Evolutionary conservation across 2,329 filamentous ascomycete species (phyloP), one percentile per base, ranked within the genome.

Genomic region (Stagonosporopsis rhizophila): DNA sequence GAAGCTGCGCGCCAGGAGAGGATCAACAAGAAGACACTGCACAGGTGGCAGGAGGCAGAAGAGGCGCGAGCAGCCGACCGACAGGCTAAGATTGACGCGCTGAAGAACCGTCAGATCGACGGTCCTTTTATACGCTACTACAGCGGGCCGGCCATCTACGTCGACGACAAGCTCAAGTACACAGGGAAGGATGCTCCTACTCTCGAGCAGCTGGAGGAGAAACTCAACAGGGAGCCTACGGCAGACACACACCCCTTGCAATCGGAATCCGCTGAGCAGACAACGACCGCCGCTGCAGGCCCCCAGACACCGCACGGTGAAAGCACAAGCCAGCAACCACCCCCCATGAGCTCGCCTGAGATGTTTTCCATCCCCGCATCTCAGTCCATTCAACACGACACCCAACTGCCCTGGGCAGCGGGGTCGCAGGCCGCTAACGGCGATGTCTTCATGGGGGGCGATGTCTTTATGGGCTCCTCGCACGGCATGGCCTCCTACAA

Each of bases 31-130:
- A 96, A 91, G 82, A 98, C 89, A 75, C 79, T 96, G 70, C 97
- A 94, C 71, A 85, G 91, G 52, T 98, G 94, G 93, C 93, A 98
- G 75, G 89, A 92, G 75, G 91, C 92, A 6, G 95, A 99, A 78
- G 92, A 92, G 77, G 87, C 89, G 73, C 87, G 94, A 56, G 90
- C 93, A 64, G 91, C 94, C 67, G 90, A 96, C 70, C 85, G 94
- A 59, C 85, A 87, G 61, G 89, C 88, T 37, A 94, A 90, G 77
- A 81, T 98, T 44, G 92, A 94, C 35, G 95, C 94, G 14, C 81
- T 98, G 65, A 90, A 96, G 68, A 91, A 92, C 73, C 87, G 93
- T 44, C 91, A 90, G 46, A 83, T 98, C 8, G 88, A 94, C 50
- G 95, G 95, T 0, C 92, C 95, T 0, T 91, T 97, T 11, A 88